phyloP scores from a whole-genome alignment of 225 moss, liverwort and hornwort species.

The Antitrichia curtipendula region DNA sequence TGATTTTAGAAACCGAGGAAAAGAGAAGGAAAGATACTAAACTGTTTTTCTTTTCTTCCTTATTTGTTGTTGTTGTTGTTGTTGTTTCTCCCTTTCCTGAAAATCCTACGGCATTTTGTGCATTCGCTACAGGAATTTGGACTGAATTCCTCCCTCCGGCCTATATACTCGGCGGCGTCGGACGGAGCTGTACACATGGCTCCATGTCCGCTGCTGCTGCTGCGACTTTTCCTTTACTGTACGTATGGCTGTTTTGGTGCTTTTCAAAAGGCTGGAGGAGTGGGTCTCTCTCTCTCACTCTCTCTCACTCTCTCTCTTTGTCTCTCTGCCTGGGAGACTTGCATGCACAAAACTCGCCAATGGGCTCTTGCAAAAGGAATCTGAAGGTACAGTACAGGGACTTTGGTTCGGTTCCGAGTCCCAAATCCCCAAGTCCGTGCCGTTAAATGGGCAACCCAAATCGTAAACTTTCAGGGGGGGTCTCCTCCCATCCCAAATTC shows the following conservation, averaged over 20 bases:
- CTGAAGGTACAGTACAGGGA: neutral
- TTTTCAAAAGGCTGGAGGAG: neutral
- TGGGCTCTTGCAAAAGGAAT: neutral
- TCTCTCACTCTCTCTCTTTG: too few relatives aligned
- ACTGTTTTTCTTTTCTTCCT: rapidly evolving
- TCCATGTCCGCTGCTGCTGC: neutral
- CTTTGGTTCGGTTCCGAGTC: neutral
- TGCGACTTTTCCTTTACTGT: neutral
- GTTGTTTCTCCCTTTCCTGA: too few relatives aligned
- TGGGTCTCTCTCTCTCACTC: neutral
- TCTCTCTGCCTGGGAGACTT: neutral
- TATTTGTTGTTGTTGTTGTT: neutral
- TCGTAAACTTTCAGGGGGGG: neutral
- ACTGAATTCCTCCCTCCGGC: neutral
- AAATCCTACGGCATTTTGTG: too few relatives aligned
- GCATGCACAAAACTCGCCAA: neutral
- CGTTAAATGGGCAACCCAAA: neutral
- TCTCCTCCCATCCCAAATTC: neutral
- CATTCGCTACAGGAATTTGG: too few relatives aligned
- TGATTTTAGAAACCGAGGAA: neutral
- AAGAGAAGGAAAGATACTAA: neutral
- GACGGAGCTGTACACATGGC: neutral
- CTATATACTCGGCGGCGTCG: neutral
- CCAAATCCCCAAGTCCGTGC: neutral
- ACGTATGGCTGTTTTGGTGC: neutral